phyloP scores from a whole-genome alignment of 805 yeast species.

The Candida golubevii region DNA sequence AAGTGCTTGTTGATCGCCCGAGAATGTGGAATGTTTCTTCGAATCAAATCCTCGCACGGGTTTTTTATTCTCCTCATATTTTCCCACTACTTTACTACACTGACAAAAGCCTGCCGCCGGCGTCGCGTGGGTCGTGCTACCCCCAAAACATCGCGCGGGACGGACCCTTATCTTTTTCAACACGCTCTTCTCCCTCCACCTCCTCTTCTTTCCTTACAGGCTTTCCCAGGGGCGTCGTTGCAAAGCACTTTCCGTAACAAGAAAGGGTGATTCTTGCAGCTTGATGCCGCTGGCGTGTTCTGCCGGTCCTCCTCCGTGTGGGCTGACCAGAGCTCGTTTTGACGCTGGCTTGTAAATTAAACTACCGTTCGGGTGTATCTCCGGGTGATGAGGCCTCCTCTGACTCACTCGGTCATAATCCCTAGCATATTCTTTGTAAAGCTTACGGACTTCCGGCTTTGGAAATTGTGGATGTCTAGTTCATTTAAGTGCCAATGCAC shows the following conservation, averaged over 20 bases:
- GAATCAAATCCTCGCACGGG: no score
- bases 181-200: neutral
- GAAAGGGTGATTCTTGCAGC: conserved; percentile 5
- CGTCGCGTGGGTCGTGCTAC: no score
- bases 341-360: conserved; percentile 15
- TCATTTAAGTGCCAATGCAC: no score
- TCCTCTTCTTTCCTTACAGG: conserved; percentile 7
- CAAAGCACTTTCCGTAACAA: neutral
- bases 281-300: conserved; percentile 17
- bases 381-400: conserved; percentile 43
- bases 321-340: conserved; percentile 8
- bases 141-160: neutral
- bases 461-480: no score
- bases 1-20: no score
- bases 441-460: no score
- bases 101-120: no score
- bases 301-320: conserved; percentile 14
- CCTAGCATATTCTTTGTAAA: conserved; percentile 32
- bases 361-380: conserved; percentile 42
- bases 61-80: no score
- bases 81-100: no score
- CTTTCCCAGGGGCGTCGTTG: conserved; percentile 19
- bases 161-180: neutral
- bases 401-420: conserved; percentile 52
- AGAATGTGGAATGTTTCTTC: no score